Base-by-base conservation (phyloP, 805 yeast species). In the Candida nonsorbophila region DNA sequence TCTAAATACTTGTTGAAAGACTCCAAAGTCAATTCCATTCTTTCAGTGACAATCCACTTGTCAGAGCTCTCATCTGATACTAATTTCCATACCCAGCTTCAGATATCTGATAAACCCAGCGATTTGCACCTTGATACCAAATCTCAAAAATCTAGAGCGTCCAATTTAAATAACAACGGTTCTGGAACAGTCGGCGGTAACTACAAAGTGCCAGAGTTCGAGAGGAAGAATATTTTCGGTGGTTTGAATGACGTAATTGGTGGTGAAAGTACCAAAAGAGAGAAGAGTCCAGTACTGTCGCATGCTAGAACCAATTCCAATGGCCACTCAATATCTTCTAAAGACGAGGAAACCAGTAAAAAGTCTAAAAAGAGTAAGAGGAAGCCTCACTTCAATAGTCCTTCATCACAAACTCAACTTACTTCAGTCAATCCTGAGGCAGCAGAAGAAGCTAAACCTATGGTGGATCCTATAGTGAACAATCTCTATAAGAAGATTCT, bases 1-100 rank as follows among this genome's bases (percentile, higher is more conserved):
- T 67, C 80, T 37, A 65, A 84, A 37, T 86, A 82, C 43, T 57
- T 90, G 24, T 61, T 90, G 20, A 79, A 79, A 44, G 72, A 84
- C 16, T 81, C 94, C 2, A 84, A 85, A 41, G 76, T 90, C 12
- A 90, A 90, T 51, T 79, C 94, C 2, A 81, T 85, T n/a, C 53
- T 82, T 22, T 78, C 71, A 36, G 37, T 85, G 23, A 67, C 79
- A 2, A 58, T 84, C n/a, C 61, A 63, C 4, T 53, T 83, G 41
- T 65, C 61, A 23, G 68, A 63, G 34, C 49, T 62, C 13, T 59
- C 69, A 3, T 33, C 55, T 4, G 47, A 58, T 34, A 46, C 44
- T 23, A 69, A 62, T 23, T 64, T 64, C 47, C 68, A 60, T 37
- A 64, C 71, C 3, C 67, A 53, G 32, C 47, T 64, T 20, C 62